A percentile compares a stretch with the other conserved stretches of the same genome.
phyloP scores from a whole-genome alignment of 2,329 filamentous ascomycete genomes.

The Lecanicillium sp. region DNA sequence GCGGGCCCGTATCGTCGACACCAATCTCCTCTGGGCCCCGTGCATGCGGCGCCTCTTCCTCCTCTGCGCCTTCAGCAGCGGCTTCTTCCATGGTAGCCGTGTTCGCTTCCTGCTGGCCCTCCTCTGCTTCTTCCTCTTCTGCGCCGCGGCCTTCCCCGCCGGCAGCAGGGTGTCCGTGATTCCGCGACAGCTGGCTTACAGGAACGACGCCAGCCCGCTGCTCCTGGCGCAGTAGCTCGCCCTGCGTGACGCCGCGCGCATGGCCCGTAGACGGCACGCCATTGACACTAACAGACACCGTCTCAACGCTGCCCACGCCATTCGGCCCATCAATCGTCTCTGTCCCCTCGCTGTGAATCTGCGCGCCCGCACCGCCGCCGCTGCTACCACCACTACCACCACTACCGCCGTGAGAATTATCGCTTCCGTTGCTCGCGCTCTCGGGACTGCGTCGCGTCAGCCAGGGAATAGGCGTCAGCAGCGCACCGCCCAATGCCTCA shows the following conservation, averaged over 20 bases:
- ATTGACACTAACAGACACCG: slow-evolving; percentile 68
- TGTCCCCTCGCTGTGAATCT: slow-evolving; percentile 61
- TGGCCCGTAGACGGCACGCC: slow-evolving; percentile 49
- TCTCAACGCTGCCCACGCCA: slow-evolving; percentile 71
- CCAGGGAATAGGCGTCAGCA: slow-evolving; percentile 94
- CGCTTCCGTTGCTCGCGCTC: slow-evolving; percentile 15
- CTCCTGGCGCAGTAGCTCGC: slow-evolving; percentile 77
- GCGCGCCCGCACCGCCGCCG: slow-evolving; percentile 22
- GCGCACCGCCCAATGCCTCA: slow-evolving; percentile 79
- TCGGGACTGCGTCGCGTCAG: slow-evolving; percentile 38
- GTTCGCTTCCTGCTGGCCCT: neutral
- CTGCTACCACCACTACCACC: slow-evolving; percentile 4
- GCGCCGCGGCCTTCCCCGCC: slow-evolving; percentile 8
- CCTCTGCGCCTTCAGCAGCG: slow-evolving; percentile 19
- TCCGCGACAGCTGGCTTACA: slow-evolving; percentile 47
- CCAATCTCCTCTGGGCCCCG: slow-evolving; percentile 80
- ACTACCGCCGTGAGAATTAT: slow-evolving; percentile 5
- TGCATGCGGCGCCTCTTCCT: slow-evolving; percentile 66
- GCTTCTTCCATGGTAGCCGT: neutral
- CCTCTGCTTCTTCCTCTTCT: slow-evolving; percentile 15
- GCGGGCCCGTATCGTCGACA: slow-evolving; percentile 77
- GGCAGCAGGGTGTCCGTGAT: slow-evolving; percentile 20
- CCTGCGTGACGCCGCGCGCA: slow-evolving; percentile 62
- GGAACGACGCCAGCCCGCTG: slow-evolving; percentile 75
- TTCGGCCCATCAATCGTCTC: slow-evolving; percentile 77